Evolutionary conservation across 495 filamentous ascomycete genomes (phyloP).

Genomic region (Hypoxylon intermedium): DNA sequence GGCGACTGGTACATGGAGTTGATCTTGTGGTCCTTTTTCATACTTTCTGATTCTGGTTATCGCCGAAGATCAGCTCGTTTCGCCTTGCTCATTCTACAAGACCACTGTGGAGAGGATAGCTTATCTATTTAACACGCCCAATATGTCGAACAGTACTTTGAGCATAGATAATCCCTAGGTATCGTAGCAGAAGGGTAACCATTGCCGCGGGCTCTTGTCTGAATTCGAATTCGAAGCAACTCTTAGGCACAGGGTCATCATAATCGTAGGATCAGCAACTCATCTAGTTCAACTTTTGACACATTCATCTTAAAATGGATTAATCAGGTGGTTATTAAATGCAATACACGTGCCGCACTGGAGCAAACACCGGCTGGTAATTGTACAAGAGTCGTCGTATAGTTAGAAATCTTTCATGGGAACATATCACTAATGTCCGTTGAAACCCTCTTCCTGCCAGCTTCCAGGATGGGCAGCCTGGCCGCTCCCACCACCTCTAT

Average conservation of each 20-base stretch:
- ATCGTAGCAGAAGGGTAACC: too few species aligned
- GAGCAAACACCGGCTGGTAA: slow-evolving; percentile 30
- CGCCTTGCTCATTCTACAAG: neutral
- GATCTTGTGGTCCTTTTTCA: slow-evolving; percentile 13
- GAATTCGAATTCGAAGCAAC: neutral
- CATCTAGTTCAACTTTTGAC: neutral
- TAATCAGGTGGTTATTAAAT: slow-evolving; percentile 23
- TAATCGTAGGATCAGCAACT: neutral
- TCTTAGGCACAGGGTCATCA: neutral
- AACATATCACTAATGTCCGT: slow-evolving; percentile 38
- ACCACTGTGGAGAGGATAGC: neutral
- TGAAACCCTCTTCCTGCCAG: slow-evolving; percentile 52
- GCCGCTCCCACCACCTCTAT: slow-evolving; percentile 23
- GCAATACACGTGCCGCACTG: slow-evolving; percentile 21
- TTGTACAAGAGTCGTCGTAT: slow-evolving; percentile 27
- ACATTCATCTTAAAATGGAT: neutral
- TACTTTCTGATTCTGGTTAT: slow-evolving; percentile 3
- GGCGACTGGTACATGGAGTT: slow-evolving; percentile 1
- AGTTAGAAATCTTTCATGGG: neutral
- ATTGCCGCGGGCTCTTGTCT: too few species aligned
- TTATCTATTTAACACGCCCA: too few species aligned
- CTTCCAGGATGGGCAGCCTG: slow-evolving; percentile 36
- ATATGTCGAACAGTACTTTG: too few species aligned
- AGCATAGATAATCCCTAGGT: too few species aligned
- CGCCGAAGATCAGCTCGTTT: neutral